These are phyloP conservation scores for Zostera marina DNA, from an alignment of 116 monocot genomes.

Conservation along the genomic window DNA sequence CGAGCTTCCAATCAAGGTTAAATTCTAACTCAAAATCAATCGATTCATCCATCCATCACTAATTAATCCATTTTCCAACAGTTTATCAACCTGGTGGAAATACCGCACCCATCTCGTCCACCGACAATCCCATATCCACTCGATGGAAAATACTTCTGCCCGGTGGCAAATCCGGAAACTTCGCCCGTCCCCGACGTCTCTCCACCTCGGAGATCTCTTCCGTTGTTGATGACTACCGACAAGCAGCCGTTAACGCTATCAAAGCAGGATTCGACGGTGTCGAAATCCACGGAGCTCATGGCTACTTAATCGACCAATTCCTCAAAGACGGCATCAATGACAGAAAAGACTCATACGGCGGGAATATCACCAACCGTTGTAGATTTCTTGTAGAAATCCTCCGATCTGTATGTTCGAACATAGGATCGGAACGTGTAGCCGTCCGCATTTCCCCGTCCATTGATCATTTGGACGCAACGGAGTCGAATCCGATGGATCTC, in stretches of 20 bases:
- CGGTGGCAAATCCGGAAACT: conserved; percentile 47
- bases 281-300: conserved; percentile 76
- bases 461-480: conserved; percentile 60
- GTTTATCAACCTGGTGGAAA: conserved; percentile 61
- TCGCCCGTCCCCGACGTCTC: conserved; percentile 47
- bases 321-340: conserved; percentile 84
- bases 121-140: conserved; percentile 59
- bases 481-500: conserved; percentile 39
- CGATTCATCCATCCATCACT: background rate
- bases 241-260: conserved; percentile 73
- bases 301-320: conserved; percentile 68
- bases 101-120: conserved; percentile 64
- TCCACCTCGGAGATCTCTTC: conserved; percentile 47
- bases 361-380: conserved; percentile 35
- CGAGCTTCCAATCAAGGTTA: conserved; percentile 82
- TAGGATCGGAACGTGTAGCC: conserved; percentile 33
- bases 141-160: conserved; percentile 83
- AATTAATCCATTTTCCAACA: conserved; percentile 1
- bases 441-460: conserved; percentile 59
- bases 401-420: conserved; percentile 23
- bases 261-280: conserved; percentile 75
- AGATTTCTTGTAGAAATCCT: conserved; percentile 33
- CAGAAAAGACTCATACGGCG: conserved; percentile 41
- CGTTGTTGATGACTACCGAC: conserved; percentile 60
- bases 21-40: background rate